A percentile compares a stretch with the other conserved stretches of the same genome.
phyloP scores from a whole-genome alignment of 2,329 filamentous ascomycete genomes.

The Pezicula radicicola region DNA sequence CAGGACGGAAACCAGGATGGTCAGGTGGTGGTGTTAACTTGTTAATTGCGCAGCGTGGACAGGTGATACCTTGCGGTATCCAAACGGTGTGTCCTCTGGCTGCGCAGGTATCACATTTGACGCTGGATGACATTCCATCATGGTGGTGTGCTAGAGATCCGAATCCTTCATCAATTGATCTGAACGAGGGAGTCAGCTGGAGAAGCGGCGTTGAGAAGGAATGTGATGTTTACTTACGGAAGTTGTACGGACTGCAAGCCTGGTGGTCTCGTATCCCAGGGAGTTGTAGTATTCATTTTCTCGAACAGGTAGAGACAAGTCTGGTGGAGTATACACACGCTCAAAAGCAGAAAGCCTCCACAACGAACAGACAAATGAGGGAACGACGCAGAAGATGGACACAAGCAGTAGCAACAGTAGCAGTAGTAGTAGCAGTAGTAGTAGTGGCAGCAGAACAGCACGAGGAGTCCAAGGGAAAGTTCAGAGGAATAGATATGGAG shows the following conservation, averaged over 20 bases:
- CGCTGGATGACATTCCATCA: not conserved
- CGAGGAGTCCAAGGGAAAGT: not conserved
- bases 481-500: not conserved
- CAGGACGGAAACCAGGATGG: not conserved
- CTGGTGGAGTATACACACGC: not conserved
- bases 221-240: not conserved
- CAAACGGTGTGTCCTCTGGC: not conserved
- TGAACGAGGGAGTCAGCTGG: not conserved
- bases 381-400: not conserved
- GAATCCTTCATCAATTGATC: constrained; percentile 1
- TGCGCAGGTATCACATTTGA: constrained; percentile 1
- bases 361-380: not conserved
- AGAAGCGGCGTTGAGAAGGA: not conserved
- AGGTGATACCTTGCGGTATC: not conserved
- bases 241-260: not conserved
- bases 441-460: not conserved
- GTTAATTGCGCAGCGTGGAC: not conserved
- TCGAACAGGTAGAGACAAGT: not conserved
- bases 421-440: not conserved
- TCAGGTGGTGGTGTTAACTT: not conserved
- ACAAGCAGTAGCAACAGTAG: not conserved
- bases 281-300: not conserved
- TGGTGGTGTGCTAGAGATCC: not conserved
- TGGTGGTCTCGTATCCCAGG: not conserved
- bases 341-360: not conserved